Percentiles rank a stretch among this genome's conserved stretches.
phyloP scores from a whole-genome alignment of 352 stramenopile species.

The Pythium oligandrum region DNA sequence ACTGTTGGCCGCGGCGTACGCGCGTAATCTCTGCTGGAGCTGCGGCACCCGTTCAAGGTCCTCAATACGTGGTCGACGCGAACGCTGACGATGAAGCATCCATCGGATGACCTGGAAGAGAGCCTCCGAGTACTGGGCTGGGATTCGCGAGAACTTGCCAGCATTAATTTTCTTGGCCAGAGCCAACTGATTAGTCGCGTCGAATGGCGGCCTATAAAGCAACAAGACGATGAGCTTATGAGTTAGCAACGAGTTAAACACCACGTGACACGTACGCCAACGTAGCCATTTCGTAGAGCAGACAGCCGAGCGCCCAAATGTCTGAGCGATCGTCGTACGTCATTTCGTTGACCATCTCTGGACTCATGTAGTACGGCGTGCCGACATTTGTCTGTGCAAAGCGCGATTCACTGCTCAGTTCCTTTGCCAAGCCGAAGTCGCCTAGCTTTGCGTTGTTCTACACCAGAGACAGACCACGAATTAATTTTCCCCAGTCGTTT shows the following conservation, averaged over 20 bases:
- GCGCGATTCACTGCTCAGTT: constrained; percentile 86
- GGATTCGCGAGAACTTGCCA: constrained; percentile 89
- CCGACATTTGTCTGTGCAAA: constrained; percentile 90
- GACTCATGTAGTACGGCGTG: constrained; percentile 93
- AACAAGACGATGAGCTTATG: not conserved
- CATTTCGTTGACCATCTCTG: constrained; percentile 91
- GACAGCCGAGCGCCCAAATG: constrained; percentile 88
- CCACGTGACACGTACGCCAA: constrained; percentile 42
- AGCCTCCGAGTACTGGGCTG: constrained; percentile 86
- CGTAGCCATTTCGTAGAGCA: constrained; percentile 90
- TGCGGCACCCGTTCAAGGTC: constrained; percentile 81
- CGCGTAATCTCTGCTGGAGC: constrained; percentile 73
- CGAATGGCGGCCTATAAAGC: constrained; percentile 77
- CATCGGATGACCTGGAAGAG: constrained; percentile 88
- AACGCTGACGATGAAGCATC: constrained; percentile 87
- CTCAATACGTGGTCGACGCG: constrained; percentile 76
- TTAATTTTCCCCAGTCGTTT: no score
- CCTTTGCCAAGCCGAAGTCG: constrained; percentile 90
- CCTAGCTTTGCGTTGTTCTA: constrained; percentile 91
- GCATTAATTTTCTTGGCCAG: constrained; percentile 93
- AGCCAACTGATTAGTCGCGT: constrained; percentile 89
- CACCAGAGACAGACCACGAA: constrained; percentile 2
- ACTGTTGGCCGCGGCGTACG: constrained; percentile 64
- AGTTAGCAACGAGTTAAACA: no score
- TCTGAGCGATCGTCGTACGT: constrained; percentile 91